Base-by-base conservation (phyloP, 495 filamentous ascomycete genomes). In the Aspergillus panamensis region DNA sequence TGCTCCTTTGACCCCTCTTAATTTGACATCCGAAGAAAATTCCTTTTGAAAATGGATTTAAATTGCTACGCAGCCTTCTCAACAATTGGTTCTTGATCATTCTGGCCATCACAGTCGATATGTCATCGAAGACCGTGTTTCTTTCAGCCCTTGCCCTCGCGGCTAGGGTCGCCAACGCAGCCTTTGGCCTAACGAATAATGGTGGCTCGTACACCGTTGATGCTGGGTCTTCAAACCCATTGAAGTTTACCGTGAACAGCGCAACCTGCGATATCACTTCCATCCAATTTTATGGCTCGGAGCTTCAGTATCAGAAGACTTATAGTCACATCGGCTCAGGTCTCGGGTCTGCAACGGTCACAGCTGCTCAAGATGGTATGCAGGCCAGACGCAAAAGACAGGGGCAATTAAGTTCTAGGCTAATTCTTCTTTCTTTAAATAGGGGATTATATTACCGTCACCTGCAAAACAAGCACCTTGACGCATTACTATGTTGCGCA, bases 401-500 rank as follows among this genome's bases (percentile, higher is more conserved):
- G 2, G 25, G 25, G 19, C 20, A 19, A 20, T 7, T 39, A n/a
- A 45, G 42, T 7, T 13, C 42, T 3, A 19, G 42, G 25, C 32
- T 29, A 51, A 33, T 8, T 40, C 57, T 47, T n/a, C 37, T 19
- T 8, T 19, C 14, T 60, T 3, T 17, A 1, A n/a, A 25, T 44
- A 71, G 73, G 74, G 45, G 74, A 78, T 51, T 84, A 84, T 59
- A 80, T 84, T 53, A 86, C 85, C 68, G 77, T 87, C 29, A 85
- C 82, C 17, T 86, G 83, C 62, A 74, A 72, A 10, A 84, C 83
- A 4, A 72, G 71, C 48, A 85, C 80, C 13, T 66, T 87, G 58
- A 86, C 80, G 4, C 85, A 88, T 14, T 88, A 86, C 67, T 78
- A 80, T 64, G 81, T 87, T 30, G 81, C 83, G 8, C 78, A 77